A percentile compares a stretch with the other conserved stretches of the same genome.
Evolutionary conservation across 345 rosid species (phyloP).

Genomic region (Salix brachista): DNA sequence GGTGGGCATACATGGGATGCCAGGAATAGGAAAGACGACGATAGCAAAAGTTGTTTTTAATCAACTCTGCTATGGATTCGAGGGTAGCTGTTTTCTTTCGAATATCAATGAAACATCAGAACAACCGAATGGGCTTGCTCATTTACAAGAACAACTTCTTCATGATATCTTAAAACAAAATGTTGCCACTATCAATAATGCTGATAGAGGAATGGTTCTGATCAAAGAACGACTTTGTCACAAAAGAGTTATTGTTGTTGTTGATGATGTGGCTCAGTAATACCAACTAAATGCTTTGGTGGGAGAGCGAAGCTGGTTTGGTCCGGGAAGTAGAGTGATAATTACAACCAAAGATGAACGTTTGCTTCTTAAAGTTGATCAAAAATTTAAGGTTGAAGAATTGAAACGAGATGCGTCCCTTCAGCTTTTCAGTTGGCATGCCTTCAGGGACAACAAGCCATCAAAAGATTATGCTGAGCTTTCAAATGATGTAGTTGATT

Average conservation of each 20-base stretch:
- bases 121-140: not conserved
- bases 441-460: constrained; percentile 1
- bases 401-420: not conserved
- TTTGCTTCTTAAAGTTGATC: too few species aligned
- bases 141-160: too few species aligned
- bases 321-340: too few species aligned
- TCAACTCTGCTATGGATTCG: not conserved
- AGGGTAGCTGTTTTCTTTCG: not conserved
- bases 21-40: not conserved
- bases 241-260: too few species aligned
- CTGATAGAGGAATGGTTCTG: too few species aligned
- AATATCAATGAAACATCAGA: not conserved
- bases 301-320: too few species aligned
- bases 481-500: not conserved
- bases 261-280: too few species aligned
- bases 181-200: too few species aligned
- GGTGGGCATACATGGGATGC: not conserved
- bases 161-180: too few species aligned
- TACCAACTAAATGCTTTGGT: too few species aligned
- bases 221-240: too few species aligned
- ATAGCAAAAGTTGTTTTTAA: not conserved
- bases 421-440: constrained; percentile 8
- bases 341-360: too few species aligned
- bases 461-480: not conserved
- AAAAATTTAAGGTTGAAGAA: not conserved